Evolutionary conservation across 2,329 filamentous ascomycete species (phyloP).

Genomic region (Penicillium sp.): DNA sequence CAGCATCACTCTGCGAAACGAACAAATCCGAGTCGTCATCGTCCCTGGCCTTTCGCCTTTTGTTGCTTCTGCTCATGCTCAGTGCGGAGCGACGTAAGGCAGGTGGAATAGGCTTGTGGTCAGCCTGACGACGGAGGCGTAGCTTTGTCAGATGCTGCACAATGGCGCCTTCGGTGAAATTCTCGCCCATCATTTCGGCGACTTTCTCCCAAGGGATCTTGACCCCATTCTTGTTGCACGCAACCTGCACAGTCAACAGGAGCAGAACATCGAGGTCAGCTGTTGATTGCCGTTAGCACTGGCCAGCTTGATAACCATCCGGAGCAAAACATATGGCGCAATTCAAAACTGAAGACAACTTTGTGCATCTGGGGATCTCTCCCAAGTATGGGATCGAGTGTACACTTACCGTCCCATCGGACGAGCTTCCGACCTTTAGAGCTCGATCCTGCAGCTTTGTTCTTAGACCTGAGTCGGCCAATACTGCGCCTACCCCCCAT

Average conservation of each 20-base stretch:
- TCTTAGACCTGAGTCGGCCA: too few relatives aligned
- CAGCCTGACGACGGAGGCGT: slow-evolving; percentile 32
- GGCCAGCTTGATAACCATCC: neutral
- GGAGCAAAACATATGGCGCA: neutral
- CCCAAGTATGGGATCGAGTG: neutral
- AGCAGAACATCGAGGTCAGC: slow-evolving; percentile 44
- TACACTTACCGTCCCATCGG: slow-evolving; percentile 42
- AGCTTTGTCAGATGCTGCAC: slow-evolving; percentile 47
- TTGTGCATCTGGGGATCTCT: neutral
- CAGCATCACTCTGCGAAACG: too few relatives aligned
- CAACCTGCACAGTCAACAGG: slow-evolving; percentile 41
- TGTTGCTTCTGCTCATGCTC: too few relatives aligned
- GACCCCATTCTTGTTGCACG: slow-evolving; percentile 35
- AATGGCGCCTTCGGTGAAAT: slow-evolving; percentile 44
- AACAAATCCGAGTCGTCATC: too few relatives aligned
- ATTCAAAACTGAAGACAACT: neutral
- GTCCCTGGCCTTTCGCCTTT: too few relatives aligned
- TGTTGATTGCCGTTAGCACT: slow-evolving; percentile 22
- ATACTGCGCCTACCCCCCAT: neutral
- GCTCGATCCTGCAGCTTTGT: too few relatives aligned
- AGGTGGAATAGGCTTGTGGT: slow-evolving; percentile 38
- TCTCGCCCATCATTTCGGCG: slow-evolving; percentile 37
- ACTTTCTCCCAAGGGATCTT: slow-evolving; percentile 44
- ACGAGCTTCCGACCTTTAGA: slow-evolving; percentile 35
- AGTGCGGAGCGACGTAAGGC: slow-evolving; percentile 32